These are phyloP conservation scores for Chrysosporium queenslandicum DNA, from an alignment of 2,329 filamentous ascomycete species.

Conservation along the genomic window DNA sequence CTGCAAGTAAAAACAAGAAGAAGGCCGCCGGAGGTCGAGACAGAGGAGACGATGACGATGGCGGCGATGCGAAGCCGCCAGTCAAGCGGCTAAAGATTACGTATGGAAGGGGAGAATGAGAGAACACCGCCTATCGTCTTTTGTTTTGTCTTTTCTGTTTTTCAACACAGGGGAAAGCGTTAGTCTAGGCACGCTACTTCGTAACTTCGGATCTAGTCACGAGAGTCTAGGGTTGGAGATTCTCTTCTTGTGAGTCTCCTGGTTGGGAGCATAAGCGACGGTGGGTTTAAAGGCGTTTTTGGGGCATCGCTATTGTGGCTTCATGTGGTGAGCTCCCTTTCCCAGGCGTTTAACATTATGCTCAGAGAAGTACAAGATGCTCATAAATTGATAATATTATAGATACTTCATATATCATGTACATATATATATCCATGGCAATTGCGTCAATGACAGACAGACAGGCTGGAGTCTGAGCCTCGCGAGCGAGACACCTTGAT, in stretches of 20 bases:
- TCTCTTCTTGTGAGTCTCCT: not conserved
- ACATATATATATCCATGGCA: no score
- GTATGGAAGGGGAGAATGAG: constrained; percentile 31
- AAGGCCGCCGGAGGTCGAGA: constrained; percentile 30
- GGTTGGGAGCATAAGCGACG: constrained; percentile 4
- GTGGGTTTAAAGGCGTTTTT: not conserved
- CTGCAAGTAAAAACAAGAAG: constrained; percentile 25
- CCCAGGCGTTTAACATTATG: no score
- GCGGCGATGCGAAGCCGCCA: constrained; percentile 28
- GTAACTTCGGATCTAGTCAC: no score
- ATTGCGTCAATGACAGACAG: no score
- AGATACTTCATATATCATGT: not conserved
- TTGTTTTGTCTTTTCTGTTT: not conserved
- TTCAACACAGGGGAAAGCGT: no score
- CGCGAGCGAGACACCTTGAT: no score
- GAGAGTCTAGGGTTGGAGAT: not conserved
- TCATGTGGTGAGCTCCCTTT: not conserved
- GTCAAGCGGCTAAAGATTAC: constrained; percentile 39
- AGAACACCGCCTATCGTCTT: not conserved
- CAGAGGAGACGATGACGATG: constrained; percentile 30
- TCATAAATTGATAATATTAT: not conserved
- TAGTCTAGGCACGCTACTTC: no score
- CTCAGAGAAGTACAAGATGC: not conserved
- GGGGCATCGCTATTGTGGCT: not conserved
- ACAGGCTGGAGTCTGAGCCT: no score